A percentile compares a stretch with the other conserved stretches of the same genome.
Conservation (phyloP, 371 early-diverging fungal genomes). For the Mucor velutinosus region DNA sequence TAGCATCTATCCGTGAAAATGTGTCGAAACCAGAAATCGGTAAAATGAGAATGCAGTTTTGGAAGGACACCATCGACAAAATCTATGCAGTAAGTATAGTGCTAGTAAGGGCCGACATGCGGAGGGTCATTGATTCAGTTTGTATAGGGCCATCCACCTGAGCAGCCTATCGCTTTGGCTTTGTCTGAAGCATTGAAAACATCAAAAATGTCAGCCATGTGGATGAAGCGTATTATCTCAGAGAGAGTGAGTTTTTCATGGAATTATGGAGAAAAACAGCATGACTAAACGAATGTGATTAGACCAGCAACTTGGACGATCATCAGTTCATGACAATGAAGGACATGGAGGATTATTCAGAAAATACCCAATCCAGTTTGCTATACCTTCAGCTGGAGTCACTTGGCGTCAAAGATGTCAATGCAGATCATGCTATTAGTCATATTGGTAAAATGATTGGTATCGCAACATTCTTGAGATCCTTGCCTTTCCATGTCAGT, state of each 20-base stretch:
- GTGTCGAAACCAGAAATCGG: constrained; percentile 75
- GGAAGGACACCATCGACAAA: constrained; percentile 79
- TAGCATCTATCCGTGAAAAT: constrained; percentile 76
- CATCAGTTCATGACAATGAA: constrained; percentile 71
- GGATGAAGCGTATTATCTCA: constrained; percentile 75
- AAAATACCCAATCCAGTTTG: constrained; percentile 83
- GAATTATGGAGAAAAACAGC: background rate
- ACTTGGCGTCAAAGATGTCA: constrained; percentile 76
- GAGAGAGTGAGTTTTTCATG: constrained; percentile 58
- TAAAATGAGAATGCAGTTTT: constrained; percentile 81
- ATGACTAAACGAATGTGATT: background rate
- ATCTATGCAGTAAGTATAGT: constrained; percentile 57
- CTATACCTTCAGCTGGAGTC: constrained; percentile 89
- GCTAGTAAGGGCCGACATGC: background rate
- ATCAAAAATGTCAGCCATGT: constrained; percentile 57
- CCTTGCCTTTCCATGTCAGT: constrained; percentile 69
- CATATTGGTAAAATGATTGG: constrained; percentile 91
- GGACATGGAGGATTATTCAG: constrained; percentile 87
- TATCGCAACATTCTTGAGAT: constrained; percentile 74
- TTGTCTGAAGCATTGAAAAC: constrained; percentile 53
- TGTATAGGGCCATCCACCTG: constrained; percentile 65
- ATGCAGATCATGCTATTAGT: constrained; percentile 89
- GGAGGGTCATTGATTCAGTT: background rate
- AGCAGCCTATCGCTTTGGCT: constrained; percentile 73
- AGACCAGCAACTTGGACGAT: constrained; percentile 68